A percentile compares a stretch with the other conserved stretches of the same genome.
These are phyloP conservation scores for Triticum monococcum DNA, from an alignment of 176 grass and related monocot genomes.

Conservation along the genomic window DNA sequence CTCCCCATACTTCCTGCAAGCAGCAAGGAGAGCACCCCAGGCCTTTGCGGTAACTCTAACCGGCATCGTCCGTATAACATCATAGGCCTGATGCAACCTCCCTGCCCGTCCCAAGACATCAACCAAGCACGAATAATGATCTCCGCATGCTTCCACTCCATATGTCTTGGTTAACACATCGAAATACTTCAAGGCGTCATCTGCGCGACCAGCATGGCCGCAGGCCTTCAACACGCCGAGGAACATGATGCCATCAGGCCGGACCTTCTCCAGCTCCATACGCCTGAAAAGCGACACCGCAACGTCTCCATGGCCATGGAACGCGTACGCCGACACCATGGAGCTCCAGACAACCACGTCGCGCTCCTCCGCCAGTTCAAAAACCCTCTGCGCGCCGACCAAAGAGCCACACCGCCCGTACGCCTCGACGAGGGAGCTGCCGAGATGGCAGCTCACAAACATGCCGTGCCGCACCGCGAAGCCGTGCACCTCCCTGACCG, in stretches of 20 bases:
- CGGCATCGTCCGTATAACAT: slow-evolving; percentile 59
- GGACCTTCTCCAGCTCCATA: slow-evolving; percentile 50
- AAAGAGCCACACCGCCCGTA: slow-evolving; percentile 55
- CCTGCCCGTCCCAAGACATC: slow-evolving; percentile 71
- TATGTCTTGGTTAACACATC: slow-evolving; percentile 45
- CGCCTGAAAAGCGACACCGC: slow-evolving; percentile 45
- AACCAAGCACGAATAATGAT: slow-evolving; percentile 75
- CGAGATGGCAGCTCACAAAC: slow-evolving; percentile 31
- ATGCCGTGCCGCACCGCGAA: slow-evolving; percentile 51
- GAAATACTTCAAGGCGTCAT: slow-evolving; percentile 60
- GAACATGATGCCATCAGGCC: slow-evolving; percentile 63
- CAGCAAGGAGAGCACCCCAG: slow-evolving; percentile 76
- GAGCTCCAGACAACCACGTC: slow-evolving; percentile 70
- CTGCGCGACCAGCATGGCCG: slow-evolving; percentile 52
- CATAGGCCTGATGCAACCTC: slow-evolving; percentile 51
- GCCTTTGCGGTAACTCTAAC: slow-evolving; percentile 57
- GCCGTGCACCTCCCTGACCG: slow-evolving; percentile 56
- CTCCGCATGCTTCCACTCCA: slow-evolving; percentile 38
- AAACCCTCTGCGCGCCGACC: slow-evolving; percentile 26
- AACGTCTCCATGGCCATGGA: slow-evolving; percentile 52
- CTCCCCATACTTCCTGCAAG: slow-evolving; percentile 65
- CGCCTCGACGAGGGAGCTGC: slow-evolving; percentile 61
- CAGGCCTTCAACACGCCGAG: slow-evolving; percentile 62
- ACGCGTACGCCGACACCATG: slow-evolving; percentile 60
- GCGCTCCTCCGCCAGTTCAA: slow-evolving; percentile 43